Evolutionary conservation across 495 filamentous ascomycete species (phyloP).

Genomic region (Trichoderma virens): DNA sequence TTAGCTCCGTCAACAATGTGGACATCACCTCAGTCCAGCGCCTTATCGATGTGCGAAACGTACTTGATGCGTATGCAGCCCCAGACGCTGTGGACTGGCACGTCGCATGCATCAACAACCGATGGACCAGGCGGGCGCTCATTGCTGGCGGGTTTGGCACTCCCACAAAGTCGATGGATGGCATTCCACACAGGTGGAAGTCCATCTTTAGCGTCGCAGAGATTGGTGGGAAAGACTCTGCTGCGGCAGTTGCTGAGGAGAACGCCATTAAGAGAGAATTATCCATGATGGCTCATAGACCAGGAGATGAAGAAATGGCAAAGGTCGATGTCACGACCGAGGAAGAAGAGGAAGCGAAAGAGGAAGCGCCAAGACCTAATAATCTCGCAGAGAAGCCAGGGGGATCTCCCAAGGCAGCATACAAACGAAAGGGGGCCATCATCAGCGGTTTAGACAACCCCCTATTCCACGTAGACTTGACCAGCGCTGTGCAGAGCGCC

Average conservation of each 20-base stretch:
- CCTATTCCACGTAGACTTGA: conserved; percentile 91
- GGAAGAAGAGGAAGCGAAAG: neutral
- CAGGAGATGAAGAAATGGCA: conserved; percentile 30
- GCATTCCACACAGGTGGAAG: conserved; percentile 65
- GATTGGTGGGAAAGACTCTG: conserved; percentile 63
- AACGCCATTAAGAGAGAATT: conserved; percentile 43
- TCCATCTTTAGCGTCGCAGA: conserved; percentile 95
- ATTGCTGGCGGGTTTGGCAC: conserved; percentile 90
- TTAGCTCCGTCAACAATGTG: conserved; percentile 92
- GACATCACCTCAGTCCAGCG: conserved; percentile 93
- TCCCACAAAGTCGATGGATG: conserved; percentile 52
- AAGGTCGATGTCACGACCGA: neutral
- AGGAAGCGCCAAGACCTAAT: neutral
- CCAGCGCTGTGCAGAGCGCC: conserved; percentile 83
- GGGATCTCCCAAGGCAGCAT: conserved; percentile 3
- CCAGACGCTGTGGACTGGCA: conserved; percentile 93
- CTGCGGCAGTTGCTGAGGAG: conserved; percentile 48
- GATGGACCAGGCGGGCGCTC: conserved; percentile 94
- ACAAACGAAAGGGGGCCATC: conserved; percentile 7
- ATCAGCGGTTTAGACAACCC: conserved; percentile 75
- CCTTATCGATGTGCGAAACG: conserved; percentile 95
- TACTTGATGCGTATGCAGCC: conserved; percentile 79
- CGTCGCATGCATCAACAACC: conserved; percentile 88
- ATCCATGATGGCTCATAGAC: neutral
- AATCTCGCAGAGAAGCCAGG: neutral